These are phyloP conservation scores for Elsinoe perseae DNA, from an alignment of 2,329 filamentous ascomycete species.

Conservation along the genomic window DNA sequence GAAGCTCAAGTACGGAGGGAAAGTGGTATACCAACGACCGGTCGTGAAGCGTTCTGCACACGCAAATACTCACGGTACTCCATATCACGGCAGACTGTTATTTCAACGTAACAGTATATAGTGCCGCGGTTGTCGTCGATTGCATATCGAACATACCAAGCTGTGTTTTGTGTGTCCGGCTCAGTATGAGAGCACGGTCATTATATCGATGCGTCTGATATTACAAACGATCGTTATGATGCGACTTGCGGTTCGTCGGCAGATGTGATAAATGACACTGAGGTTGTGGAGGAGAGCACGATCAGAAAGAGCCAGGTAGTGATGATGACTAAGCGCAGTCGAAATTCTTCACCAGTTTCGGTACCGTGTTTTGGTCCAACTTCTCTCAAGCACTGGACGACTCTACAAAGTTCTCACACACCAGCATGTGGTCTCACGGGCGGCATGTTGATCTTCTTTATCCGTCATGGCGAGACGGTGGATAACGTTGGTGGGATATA, in stretches of 20 bases:
- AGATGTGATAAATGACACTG: too few species aligned
- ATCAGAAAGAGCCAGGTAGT: not conserved
- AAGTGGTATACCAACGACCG: not conserved
- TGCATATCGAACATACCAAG: too few species aligned
- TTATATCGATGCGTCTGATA: too few species aligned
- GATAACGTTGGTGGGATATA: slow-evolving; percentile 77
- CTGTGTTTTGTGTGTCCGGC: too few species aligned
- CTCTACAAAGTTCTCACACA: not conserved
- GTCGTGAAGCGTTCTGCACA: not conserved
- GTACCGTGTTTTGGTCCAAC: not conserved
- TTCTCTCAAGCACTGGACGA: not conserved
- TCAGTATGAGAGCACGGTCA: too few species aligned
- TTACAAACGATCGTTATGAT: too few species aligned
- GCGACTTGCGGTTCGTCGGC: too few species aligned
- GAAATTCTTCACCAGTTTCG: not conserved
- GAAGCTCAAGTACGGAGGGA: not conserved
- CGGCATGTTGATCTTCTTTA: slow-evolving; percentile 60
- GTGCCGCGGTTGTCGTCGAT: not conserved
- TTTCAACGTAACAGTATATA: not conserved
- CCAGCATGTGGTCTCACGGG: slow-evolving; percentile 5
- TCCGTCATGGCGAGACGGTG: slow-evolving; percentile 83
- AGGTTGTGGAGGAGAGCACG: too few species aligned
- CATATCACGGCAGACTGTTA: not conserved
- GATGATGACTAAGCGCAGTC: slow-evolving; percentile 9
- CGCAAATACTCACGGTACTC: not conserved